Base-by-base conservation (phyloP, 495 filamentous ascomycete species). In the Podospora pseudoanserina region DNA sequence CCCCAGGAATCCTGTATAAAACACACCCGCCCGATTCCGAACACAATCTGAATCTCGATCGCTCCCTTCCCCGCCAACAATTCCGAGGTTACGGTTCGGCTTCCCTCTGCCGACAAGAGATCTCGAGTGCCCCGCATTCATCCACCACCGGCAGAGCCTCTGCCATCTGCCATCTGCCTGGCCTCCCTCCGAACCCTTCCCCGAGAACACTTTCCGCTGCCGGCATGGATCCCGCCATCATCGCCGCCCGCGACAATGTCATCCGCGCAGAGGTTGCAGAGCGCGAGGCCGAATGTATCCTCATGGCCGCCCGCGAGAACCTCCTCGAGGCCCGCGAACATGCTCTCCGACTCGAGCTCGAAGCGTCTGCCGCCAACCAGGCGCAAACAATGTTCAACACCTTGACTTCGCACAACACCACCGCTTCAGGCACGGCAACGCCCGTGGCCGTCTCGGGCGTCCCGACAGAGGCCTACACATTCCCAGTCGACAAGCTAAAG, bases 401-500 rank as follows among this genome's bases (percentile, higher is more conserved):
- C 11, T 67, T 68, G 66, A 58, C 34, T 23, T 44, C 65, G 34
- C 54, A 32, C n/a, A 60, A 19, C 16, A 34, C 27, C 61, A 55
- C 64, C 57, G 64, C 66, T 19, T 49, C 39, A 11, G 39, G 62
- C 19, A 56, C 61, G n/a, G 65, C 67, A 19, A 66, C 65, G 65
- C 58, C 68, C 55, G 27, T 60, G 23, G 59, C 30, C 57, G 49
- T 56, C 64, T 23, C 59, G 15, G 26, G 56, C 64, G 16, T 63
- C 44, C 59, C 66, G 20, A 53, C 58, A 23, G 74, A 73, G 71
- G 79, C 72, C 66, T 97, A 96, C 79, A 81, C 74, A 64, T 96
- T 97, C 73, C 93, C 93, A 2, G 81, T 83, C 49, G 75, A 87
- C 56, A 87, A 92, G 63, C 80, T 97, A 32, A 87, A 86, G 79